Evolutionary conservation across 768 basidiomycete genomes (phyloP).

Genomic region (Paxillus ammoniavirescens): DNA sequence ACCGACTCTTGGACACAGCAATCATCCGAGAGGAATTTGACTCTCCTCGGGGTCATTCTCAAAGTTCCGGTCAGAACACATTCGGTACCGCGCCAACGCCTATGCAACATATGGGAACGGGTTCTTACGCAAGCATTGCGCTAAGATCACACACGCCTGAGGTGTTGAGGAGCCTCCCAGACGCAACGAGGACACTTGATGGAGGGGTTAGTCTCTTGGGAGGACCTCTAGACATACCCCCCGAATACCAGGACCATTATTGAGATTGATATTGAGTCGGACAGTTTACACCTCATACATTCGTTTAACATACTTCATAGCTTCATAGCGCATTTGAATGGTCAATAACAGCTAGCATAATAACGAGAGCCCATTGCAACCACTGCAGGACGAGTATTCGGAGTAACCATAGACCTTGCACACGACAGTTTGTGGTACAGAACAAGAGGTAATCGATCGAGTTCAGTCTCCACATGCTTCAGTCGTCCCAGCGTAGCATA

Average conservation of each 20-base stretch:
- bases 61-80: neutral
- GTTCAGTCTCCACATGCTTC: neutral
- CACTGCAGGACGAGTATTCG: too few relatives aligned
- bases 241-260: conserved; percentile 4
- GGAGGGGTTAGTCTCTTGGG: conserved; percentile 1
- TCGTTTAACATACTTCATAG: neutral
- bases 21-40: neutral
- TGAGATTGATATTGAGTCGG: neutral
- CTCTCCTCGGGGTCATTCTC: neutral
- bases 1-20: neutral
- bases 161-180: neutral
- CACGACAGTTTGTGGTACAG: neutral
- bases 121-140: neutral
- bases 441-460: too few relatives aligned
- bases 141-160: neutral
- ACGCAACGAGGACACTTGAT: conserved; percentile 3
- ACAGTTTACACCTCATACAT: neutral
- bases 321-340: too few relatives aligned
- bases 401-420: too few relatives aligned
- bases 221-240: neutral
- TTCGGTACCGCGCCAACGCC: neutral
- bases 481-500: neutral
- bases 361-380: too few relatives aligned
- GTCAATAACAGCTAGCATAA: too few relatives aligned
- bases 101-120: neutral